Percentiles rank a stretch among this genome's conserved stretches.
Evolutionary conservation across 805 yeast species (phyloP).

Genomic region (Barnettozyma sp.): DNA sequence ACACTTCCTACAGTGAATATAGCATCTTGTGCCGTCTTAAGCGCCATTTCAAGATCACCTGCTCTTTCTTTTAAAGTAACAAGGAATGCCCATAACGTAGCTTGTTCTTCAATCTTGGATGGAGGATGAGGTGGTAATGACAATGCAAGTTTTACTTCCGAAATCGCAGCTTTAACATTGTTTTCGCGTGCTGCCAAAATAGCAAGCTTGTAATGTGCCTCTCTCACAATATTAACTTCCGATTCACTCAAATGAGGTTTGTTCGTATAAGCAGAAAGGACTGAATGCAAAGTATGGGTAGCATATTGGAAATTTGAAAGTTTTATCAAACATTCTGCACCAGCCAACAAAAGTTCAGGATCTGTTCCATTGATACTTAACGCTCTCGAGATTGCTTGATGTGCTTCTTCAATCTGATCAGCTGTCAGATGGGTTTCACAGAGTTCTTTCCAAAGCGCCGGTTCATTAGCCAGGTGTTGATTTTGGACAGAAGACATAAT

Average conservation of each 20-base stretch:
- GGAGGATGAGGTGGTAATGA: conserved; percentile 44
- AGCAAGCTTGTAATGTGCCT: conserved; percentile 50
- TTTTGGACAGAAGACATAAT: conserved; percentile 20
- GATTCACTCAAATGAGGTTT: conserved; percentile 22
- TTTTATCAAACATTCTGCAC: conserved; percentile 42
- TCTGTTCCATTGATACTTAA: conserved; percentile 33
- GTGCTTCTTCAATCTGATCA: conserved; percentile 46
- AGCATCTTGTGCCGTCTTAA: conserved; percentile 43
- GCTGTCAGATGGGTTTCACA: conserved; percentile 43
- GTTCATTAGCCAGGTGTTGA: conserved; percentile 34
- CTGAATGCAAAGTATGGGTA: conserved; percentile 38
- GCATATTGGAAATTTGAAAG: conserved; percentile 41
- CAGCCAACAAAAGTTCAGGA: conserved; percentile 40
- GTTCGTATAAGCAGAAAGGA: conserved; percentile 33
- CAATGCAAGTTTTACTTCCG: conserved; percentile 44
- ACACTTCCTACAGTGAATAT: conserved; percentile 38
- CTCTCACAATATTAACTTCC: conserved; percentile 42
- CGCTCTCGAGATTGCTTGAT: conserved; percentile 39
- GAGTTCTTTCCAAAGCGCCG: conserved; percentile 40
- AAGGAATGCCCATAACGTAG: conserved; percentile 47
- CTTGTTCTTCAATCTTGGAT: conserved; percentile 38
- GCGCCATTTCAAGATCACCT: conserved; percentile 42
- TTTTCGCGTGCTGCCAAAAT: conserved; percentile 46
- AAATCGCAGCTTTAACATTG: conserved; percentile 41
- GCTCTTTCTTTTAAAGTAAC: conserved; percentile 40